Conservation (phyloP, 2,329 filamentous ascomycete genomes). For the Penicillium sp. region DNA sequence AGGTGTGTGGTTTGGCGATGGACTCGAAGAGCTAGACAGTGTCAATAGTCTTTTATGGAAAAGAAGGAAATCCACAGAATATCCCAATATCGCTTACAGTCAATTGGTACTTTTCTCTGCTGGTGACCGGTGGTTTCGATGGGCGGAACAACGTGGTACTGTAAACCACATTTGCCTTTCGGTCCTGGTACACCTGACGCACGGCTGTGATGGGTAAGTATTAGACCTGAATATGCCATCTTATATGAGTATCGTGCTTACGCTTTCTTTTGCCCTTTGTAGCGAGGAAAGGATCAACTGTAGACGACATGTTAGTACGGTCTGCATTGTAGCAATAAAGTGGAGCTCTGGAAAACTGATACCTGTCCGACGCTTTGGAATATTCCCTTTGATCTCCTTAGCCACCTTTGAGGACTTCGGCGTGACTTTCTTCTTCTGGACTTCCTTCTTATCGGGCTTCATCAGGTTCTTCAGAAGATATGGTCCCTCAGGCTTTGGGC, state of each 20-base stretch:
- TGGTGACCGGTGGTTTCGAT: conserved; percentile 46
- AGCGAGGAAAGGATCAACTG: conserved; percentile 5
- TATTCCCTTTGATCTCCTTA: neutral
- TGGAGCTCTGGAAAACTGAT: neutral
- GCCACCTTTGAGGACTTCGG: neutral
- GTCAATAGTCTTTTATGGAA: conserved; percentile 9
- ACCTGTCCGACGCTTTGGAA: conserved; percentile 2
- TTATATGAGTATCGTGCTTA: neutral
- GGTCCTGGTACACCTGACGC: conserved; percentile 62
- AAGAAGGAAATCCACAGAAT: neutral
- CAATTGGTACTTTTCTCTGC: conserved; percentile 60
- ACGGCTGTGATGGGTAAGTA: neutral
- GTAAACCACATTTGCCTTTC: conserved; percentile 60
- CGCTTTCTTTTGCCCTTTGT: conserved; percentile 53
- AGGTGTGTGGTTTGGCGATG: conserved; percentile 58
- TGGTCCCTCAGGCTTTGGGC: conserved; percentile 35
- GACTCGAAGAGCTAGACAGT: conserved; percentile 65
- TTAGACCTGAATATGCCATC: neutral
- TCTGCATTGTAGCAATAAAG: neutral
- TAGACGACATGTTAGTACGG: conserved; percentile 9
- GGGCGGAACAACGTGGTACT: conserved; percentile 60
- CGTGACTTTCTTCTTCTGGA: neutral
- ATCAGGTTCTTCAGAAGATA: conserved; percentile 44
- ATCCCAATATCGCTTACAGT: conserved; percentile 50
- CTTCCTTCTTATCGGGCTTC: conserved; percentile 25